Evolutionary conservation across 208 protist species (phyloP).

Genomic region (Novymonas esmeraldas): DNA sequence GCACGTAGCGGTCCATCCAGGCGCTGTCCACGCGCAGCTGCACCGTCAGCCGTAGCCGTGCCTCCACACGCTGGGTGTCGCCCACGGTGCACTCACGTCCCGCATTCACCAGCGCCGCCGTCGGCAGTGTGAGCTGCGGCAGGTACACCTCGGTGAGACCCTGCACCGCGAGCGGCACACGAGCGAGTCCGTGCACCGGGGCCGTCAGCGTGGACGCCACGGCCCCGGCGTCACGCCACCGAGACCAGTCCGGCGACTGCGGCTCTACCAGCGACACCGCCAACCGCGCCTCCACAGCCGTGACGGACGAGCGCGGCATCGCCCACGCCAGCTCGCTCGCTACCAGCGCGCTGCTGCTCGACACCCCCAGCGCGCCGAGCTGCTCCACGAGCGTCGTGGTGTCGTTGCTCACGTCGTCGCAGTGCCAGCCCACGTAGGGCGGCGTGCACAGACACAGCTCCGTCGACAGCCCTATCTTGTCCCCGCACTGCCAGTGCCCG

Average conservation of each 20-base stretch:
- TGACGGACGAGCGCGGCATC: conserved; percentile 16
- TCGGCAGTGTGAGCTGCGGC: conserved; percentile 18
- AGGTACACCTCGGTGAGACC: conserved; percentile 30
- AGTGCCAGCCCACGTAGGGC: conserved; percentile 48
- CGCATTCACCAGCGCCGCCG: not conserved
- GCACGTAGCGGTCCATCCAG: conserved; percentile 18
- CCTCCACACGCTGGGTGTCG: not conserved
- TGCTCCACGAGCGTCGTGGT: conserved; percentile 1
- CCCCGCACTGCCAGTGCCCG: conserved; percentile 32
- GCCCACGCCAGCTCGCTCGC: conserved; percentile 22
- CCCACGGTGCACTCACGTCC: not conserved
- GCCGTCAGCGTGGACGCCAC: not conserved
- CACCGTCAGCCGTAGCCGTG: conserved; percentile 7
- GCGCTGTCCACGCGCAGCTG: conserved; percentile 15
- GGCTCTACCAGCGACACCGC: conserved; percentile 5
- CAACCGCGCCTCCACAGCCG: conserved; percentile 15
- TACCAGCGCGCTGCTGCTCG: not conserved
- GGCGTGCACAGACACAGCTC: conserved; percentile 45
- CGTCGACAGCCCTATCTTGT: conserved; percentile 28
- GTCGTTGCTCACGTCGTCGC: conserved; percentile 13
- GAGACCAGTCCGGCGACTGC: not conserved
- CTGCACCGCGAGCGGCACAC: conserved; percentile 36
- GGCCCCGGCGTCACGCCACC: not conserved
- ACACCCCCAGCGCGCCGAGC: conserved; percentile 7
- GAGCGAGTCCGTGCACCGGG: conserved; percentile 3